phyloP scores from a whole-genome alignment of 305 asterid species.

The Rubia tinctorum region DNA sequence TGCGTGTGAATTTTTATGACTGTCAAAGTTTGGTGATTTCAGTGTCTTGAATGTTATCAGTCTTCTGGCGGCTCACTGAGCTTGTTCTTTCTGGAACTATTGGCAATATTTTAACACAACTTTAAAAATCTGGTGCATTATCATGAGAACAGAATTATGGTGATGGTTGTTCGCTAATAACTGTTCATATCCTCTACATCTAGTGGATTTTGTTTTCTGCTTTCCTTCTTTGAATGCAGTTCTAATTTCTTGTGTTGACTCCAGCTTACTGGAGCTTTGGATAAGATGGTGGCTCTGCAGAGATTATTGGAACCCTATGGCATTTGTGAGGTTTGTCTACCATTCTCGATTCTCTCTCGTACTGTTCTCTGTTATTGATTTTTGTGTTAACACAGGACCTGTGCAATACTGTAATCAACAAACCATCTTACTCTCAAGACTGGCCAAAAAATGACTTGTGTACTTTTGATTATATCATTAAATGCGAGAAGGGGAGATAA shows the following conservation, averaged over 20 bases:
- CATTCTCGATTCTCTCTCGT: constrained; percentile 9
- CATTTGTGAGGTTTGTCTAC: constrained; percentile 77
- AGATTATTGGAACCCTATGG: constrained; percentile 91
- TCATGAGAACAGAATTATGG: background rate
- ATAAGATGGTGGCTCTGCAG: constrained; percentile 95
- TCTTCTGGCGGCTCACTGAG: background rate
- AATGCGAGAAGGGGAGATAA: background rate
- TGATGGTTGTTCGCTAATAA: background rate
- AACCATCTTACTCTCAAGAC: background rate
- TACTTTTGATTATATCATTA: background rate
- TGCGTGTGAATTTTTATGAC: background rate
- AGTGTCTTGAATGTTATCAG: background rate
- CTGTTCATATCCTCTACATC: constrained; percentile 1
- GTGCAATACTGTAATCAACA: background rate
- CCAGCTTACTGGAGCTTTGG: constrained; percentile 89
- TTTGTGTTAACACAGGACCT: background rate
- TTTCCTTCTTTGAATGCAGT: constrained; percentile 12
- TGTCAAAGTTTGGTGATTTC: background rate
- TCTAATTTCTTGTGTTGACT: constrained; percentile 7
- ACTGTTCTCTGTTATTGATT: background rate
- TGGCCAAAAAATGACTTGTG: background rate
- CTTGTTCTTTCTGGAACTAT: background rate
- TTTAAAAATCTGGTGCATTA: background rate
- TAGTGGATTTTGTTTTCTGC: background rate
- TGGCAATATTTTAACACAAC: background rate